Evolutionary conservation across 441 rosid genomes (phyloP).

Genomic region (Populus hybrid): DNA sequence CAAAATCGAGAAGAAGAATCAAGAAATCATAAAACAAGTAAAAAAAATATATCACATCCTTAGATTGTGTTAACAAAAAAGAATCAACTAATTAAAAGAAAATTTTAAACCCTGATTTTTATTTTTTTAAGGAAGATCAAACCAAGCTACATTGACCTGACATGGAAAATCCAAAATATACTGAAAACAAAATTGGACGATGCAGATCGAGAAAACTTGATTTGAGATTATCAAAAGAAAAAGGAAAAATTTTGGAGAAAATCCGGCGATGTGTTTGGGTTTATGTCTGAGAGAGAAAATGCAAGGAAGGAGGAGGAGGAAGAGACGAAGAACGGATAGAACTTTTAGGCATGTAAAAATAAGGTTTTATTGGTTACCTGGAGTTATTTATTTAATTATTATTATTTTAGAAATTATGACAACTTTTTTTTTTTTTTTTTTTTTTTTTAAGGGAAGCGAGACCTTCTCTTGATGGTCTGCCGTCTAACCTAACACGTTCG

Average conservation of each 20-base stretch:
- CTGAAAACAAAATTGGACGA: slow-evolving; percentile 8
- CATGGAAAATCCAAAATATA: slow-evolving; percentile 3
- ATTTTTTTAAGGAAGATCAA: neutral
- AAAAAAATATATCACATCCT: slow-evolving; percentile 23
- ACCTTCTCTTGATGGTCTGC: too few species aligned
- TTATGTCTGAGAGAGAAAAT: neutral
- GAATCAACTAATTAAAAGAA: neutral
- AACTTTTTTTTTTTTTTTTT: neutral
- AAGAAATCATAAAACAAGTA: slow-evolving; percentile 1
- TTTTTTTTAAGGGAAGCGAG: too few species aligned
- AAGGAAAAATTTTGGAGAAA: too few species aligned
- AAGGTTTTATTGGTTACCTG: slow-evolving; percentile 7
- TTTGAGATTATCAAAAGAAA: neutral
- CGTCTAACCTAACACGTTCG: too few species aligned
- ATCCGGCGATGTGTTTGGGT: neutral
- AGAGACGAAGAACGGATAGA: neutral
- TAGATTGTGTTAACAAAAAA: neutral
- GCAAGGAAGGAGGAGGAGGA: neutral
- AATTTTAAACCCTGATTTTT: slow-evolving; percentile 26
- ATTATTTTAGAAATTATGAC: neutral
- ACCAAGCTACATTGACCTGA: slow-evolving; percentile 38
- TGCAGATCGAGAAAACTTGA: slow-evolving; percentile 5
- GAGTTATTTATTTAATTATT: neutral
- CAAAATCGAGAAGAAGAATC: neutral
- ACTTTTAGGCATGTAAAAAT: neutral